Conservation (phyloP, 1,139 yeast species). For the Yamadazyma taylorii region DNA sequence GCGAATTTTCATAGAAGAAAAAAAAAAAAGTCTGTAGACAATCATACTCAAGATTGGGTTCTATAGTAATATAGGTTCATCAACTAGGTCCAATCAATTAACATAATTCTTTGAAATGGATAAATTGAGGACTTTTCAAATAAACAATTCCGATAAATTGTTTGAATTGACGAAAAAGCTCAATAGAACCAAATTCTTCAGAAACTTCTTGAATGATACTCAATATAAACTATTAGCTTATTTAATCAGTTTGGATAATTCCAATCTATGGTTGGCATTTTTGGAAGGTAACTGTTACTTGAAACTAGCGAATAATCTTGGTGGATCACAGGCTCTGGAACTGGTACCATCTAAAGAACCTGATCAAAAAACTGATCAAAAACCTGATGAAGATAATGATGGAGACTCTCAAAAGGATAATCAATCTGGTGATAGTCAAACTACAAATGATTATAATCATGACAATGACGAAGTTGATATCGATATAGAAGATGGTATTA, state of each 20-base stretch:
- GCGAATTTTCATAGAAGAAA: no score
- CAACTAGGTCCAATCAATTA: background rate
- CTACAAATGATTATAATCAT: conserved; percentile 10
- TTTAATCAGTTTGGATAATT: conserved; percentile 32
- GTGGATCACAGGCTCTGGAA: no score
- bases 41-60: no score
- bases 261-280: conserved; percentile 51
- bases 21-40: no score
- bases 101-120: conserved; percentile 28
- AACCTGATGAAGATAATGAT: conserved; percentile 7
- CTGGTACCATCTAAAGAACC: conserved; percentile 9
- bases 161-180: conserved; percentile 50
- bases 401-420: conserved; percentile 8
- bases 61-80: no score
- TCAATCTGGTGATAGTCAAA: conserved; percentile 9
- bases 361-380: conserved; percentile 4
- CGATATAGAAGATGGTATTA: conserved; percentile 48
- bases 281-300: conserved; percentile 52
- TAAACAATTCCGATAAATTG: conserved; percentile 40
- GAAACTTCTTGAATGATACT: conserved; percentile 59
- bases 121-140: conserved; percentile 43
- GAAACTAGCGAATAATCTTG: conserved; percentile 26
- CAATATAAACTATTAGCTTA: conserved; percentile 56
- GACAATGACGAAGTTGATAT: conserved; percentile 19
- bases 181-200: conserved; percentile 50